Base-by-base conservation (phyloP, 1,139 yeast genomes). In the Nadsonia commutata region DNA sequence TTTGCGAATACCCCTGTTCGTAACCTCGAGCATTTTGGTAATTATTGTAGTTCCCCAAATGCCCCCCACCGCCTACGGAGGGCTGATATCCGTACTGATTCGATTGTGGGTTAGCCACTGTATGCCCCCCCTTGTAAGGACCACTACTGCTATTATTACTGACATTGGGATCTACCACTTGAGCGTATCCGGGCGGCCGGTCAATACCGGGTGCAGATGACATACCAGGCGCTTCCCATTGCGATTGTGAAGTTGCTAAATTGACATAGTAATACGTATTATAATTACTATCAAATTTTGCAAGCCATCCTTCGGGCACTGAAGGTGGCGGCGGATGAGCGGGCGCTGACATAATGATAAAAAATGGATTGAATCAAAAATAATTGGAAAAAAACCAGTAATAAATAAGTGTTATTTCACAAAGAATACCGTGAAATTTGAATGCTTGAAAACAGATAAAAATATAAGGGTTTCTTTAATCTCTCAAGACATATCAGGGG, bases 181-280 rank as follows among this genome's bases (percentile, higher is more conserved):
- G 43, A 40, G 49, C 49, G 40, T 53, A 45, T 13, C 56, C 54
- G 23, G 55, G 53, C 37, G 54, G 54, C 38, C 45, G 48, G 40
- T 43, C 54, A 31, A 65, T 63, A 31, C 69, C 63, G 40, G 68
- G 63, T 4, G 65, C 61, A 16, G 53, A 59, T 4, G 56, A 53
- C 0, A 83, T 86, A 7, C 55, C 48, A 2, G 96, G 96, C 13
- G 78, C 74, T 44, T 84, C 95, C 97, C 97, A 88, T 60, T 85
- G 95, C 0, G 95, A 83, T 51, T 74, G 66, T 49, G 82, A 80
- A n/a, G 84, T 73, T 17, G 68, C 55, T 51, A 80, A 64, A 54
- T 86, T 69, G 20, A 88, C 95, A 55, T 79, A 88, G 60, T 65
- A 65, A 47, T 50, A 60, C 17, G 83, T 79, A 51, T 74, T 72